Evolutionary conservation across 305 asterid species (phyloP).

Genomic region (Solanum hybrid): DNA sequence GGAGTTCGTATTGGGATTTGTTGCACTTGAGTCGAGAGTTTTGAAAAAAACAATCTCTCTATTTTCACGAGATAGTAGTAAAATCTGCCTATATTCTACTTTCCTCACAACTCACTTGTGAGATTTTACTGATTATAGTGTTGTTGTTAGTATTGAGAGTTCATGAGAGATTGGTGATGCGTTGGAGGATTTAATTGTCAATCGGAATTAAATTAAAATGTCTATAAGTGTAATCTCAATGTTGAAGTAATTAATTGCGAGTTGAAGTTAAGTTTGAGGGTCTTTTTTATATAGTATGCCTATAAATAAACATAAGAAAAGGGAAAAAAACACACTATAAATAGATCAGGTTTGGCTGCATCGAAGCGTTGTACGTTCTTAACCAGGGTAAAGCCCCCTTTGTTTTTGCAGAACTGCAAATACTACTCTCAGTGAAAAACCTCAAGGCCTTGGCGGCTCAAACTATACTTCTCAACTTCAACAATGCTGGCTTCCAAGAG

Average conservation of each 20-base stretch:
- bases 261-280: background rate
- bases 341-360: background rate
- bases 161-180: too few species aligned
- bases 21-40: background rate
- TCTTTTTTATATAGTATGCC: background rate
- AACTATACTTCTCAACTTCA: background rate
- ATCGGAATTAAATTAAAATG: background rate
- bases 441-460: background rate
- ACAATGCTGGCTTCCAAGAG: conserved; percentile 44
- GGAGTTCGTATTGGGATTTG: background rate
- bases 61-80: accelerated
- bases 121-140: too few species aligned
- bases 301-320: background rate
- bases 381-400: background rate
- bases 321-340: background rate
- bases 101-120: background rate
- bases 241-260: background rate
- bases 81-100: background rate
- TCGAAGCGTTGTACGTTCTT: background rate
- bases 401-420: too few species aligned
- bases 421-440: background rate
- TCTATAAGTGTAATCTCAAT: background rate
- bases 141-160: background rate
- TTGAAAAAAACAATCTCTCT: too few species aligned
- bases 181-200: background rate